Conservation (phyloP, 78 protist species). For the Chrysochromulina parva region DNA sequence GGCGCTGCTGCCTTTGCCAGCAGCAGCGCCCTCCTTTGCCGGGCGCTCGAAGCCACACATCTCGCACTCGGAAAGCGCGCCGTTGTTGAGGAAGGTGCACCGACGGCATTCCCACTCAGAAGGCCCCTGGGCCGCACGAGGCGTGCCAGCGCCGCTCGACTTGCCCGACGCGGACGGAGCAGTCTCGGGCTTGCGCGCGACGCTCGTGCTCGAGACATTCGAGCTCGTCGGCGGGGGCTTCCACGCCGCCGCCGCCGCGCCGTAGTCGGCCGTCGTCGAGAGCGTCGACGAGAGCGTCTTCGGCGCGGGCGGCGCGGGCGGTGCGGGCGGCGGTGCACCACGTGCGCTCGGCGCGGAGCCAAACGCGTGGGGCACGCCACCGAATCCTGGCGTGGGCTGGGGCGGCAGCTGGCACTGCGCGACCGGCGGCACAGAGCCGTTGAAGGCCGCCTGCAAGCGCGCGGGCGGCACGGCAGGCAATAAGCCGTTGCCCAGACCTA, state of each 20-base stretch:
- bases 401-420: not conserved
- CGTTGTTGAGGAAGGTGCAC: slow-evolving; percentile 15
- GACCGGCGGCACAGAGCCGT: not conserved
- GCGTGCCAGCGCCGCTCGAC: not conserved
- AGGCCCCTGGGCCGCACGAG: too few species aligned
- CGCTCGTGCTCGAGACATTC: not conserved
- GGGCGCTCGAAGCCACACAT: slow-evolving; percentile 14
- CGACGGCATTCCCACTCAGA: slow-evolving; percentile 8
- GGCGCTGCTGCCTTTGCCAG: too few species aligned
- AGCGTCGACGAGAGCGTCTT: not conserved
- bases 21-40: not conserved
- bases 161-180: not conserved
- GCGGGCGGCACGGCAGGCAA: too few species aligned
- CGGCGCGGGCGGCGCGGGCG: not conserved
- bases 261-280: not conserved
- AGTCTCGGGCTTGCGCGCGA: not conserved
- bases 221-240: not conserved
- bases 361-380: too few species aligned
- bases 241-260: not conserved
- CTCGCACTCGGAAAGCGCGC: not conserved
- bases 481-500: too few species aligned
- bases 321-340: not conserved
- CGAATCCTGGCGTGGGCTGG: not conserved
- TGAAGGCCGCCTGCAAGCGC: not conserved
- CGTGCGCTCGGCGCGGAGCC: not conserved